phyloP scores from a whole-genome alignment of 192 early-diverging fungal species.

The Entophlyctis luteolus region DNA sequence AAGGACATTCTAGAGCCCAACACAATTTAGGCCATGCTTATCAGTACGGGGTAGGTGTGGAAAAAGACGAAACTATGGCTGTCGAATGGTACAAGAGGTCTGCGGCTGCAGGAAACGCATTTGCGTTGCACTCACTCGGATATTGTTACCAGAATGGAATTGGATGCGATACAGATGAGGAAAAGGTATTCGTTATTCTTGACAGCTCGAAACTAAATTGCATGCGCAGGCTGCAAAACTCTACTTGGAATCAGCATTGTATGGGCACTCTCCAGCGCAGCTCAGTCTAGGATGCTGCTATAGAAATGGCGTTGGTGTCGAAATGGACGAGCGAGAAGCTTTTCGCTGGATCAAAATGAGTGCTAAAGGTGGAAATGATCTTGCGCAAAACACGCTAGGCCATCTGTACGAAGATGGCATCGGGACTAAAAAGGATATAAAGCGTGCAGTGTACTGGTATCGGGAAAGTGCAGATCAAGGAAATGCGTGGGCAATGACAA shows the following conservation, averaged over 20 bases:
- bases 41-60: constrained; percentile 79
- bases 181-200: background rate
- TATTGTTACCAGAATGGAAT: constrained; percentile 79
- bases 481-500: constrained; percentile 61
- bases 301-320: constrained; percentile 72
- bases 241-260: constrained; percentile 37
- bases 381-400: constrained; percentile 78
- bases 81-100: constrained; percentile 67
- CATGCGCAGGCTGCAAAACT: constrained; percentile 47
- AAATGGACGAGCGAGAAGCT: constrained; percentile 60
- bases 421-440: constrained; percentile 56
- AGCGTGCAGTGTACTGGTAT: constrained; percentile 72
- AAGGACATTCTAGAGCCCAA: constrained; percentile 59
- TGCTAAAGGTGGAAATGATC: constrained; percentile 61
- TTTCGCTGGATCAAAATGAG: constrained; percentile 67
- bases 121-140: constrained; percentile 71
- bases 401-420: constrained; percentile 78
- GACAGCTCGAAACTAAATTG: background rate
- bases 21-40: constrained; percentile 79
- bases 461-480: constrained; percentile 61
- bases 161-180: constrained; percentile 59
- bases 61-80: constrained; percentile 59
- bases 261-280: constrained; percentile 60
- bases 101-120: constrained; percentile 60
- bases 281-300: constrained; percentile 74